Evolutionary conservation across 306 rosid species (phyloP).

Genomic region (Medicago truncatula): DNA sequence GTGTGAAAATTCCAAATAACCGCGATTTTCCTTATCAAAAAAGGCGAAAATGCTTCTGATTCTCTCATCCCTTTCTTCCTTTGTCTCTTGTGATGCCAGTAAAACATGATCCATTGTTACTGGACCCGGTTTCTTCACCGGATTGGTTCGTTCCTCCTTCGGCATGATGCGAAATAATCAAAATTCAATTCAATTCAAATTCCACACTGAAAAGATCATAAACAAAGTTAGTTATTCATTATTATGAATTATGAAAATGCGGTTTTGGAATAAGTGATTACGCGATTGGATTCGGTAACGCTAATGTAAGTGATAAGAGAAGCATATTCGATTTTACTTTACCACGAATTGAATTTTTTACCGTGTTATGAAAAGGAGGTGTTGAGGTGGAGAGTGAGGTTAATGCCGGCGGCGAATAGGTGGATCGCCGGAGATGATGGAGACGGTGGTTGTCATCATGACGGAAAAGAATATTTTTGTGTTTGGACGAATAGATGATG

Average conservation of each 20-base stretch:
- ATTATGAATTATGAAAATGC: background rate
- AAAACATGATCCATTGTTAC: constrained; percentile 90
- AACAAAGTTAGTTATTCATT: background rate
- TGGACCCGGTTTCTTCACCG: constrained; percentile 67
- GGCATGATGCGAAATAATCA: background rate
- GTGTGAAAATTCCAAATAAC: constrained; percentile 68
- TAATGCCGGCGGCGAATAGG: constrained; percentile 45
- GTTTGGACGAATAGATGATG: constrained; percentile 25
- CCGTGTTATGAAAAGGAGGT: constrained; percentile 17
- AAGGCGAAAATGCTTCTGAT: constrained; percentile 69
- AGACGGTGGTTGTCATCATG: constrained; percentile 27
- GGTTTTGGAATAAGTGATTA: background rate
- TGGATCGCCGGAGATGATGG: constrained; percentile 47
- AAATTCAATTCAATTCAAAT: constrained; percentile 13
- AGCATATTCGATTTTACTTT: constrained; percentile 37
- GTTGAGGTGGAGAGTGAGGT: constrained; percentile 10
- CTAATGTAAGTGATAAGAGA: constrained; percentile 35
- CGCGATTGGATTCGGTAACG: constrained; percentile 35
- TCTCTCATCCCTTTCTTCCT: constrained; percentile 76
- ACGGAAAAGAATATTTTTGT: constrained; percentile 3
- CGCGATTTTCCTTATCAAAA: constrained; percentile 72
- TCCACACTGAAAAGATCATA: background rate
- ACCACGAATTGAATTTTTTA: constrained; percentile 12
- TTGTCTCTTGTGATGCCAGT: constrained; percentile 79
- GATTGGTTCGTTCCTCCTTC: constrained; percentile 57